Evolutionary conservation across 177 flowering plant species (phyloP), one percentile per base, ranked within the genome.

Genomic region (Vitis hybrid): DNA sequence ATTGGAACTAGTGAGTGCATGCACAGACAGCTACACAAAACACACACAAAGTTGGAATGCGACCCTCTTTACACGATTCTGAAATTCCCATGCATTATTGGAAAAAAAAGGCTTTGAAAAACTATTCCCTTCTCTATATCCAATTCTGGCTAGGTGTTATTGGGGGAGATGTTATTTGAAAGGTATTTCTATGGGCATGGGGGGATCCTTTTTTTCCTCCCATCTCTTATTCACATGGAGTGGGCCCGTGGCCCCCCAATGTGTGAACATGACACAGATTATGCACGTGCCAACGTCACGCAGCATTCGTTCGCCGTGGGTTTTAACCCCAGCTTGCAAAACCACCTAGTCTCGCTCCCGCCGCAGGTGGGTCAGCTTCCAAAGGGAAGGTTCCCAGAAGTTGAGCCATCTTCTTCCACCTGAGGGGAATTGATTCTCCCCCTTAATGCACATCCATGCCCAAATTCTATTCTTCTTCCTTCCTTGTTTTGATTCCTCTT

Each of bases 121-220:
- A 59, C 66, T 80, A 75, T 80, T 76, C 81, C 34, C 26, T 56
- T 60, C 26, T n/a, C 64, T 51, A 61, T 72, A 60, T 74, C 78
- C 76, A 71, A 67, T 73, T 62, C 49, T 0, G 10, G 15, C 30
- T 1, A 74, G 85, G 81, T 71, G 62, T 62, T 78, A 78, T 78
- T 64, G 70, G 83, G 83, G 80, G 80, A 18, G 77, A 21, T 67
- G 56, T 67, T 75, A 80, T 70, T 74, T 75, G 66, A 68, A 60
- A 48, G 76, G 39, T 60, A 58, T 26, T 21, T 26, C 3, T 3
- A 15, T 61, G 62, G 60, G 65, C 51, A 55, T 45, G n/a, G 6
- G 11, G 30, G 45, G 48, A 69, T 51, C 15, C 30, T 39, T 21
- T 52, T 48, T 58, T 57, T 23, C 18, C 6, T 26, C 64, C 60